Conservation (phyloP, 2,329 filamentous ascomycete species). For the Karstenula rhodostoma region DNA sequence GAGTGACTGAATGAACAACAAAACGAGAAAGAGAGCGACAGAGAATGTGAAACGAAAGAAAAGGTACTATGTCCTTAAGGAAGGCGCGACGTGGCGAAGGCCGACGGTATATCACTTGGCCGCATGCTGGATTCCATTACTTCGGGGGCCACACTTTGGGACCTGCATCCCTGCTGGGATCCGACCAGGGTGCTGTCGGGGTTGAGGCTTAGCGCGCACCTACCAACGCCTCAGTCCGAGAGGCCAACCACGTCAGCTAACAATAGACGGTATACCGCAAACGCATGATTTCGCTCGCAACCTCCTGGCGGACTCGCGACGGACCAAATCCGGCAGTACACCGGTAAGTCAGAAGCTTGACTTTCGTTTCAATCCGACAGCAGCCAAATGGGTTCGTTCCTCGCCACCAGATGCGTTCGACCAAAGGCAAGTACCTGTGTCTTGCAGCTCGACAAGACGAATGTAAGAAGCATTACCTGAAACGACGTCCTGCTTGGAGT, state of each 20-base stretch:
- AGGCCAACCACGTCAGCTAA: slow-evolving; percentile 40
- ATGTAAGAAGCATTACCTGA: slow-evolving; percentile 17
- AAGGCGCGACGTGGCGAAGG: slow-evolving; percentile 30
- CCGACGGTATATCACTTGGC: slow-evolving; percentile 30
- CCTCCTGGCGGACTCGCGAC: slow-evolving; percentile 11
- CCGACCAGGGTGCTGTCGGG: slow-evolving; percentile 29
- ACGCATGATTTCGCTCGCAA: slow-evolving; percentile 13
- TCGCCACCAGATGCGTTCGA: neutral
- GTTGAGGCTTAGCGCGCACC: slow-evolving; percentile 42
- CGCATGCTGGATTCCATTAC: slow-evolving; percentile 20
- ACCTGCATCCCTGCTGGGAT: slow-evolving; percentile 24
- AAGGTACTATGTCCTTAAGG: slow-evolving; percentile 37
- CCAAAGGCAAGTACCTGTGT: slow-evolving; percentile 6
- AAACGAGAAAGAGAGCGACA: slow-evolving; percentile 31
- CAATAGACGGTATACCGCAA: slow-evolving; percentile 32
- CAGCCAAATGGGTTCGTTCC: slow-evolving; percentile 13
- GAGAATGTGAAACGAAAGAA: slow-evolving; percentile 35
- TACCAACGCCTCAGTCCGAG: slow-evolving; percentile 33
- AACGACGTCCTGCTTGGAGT: slow-evolving; percentile 14
- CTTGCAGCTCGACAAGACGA: slow-evolving; percentile 8
- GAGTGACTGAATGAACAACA: slow-evolving; percentile 34
- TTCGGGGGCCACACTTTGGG: slow-evolving; percentile 21
- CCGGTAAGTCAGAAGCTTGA: slow-evolving; percentile 26
- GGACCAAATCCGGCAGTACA: slow-evolving; percentile 17
- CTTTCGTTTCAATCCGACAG: slow-evolving; percentile 4